A percentile compares a stretch with the other conserved stretches of the same genome.
Conservation (phyloP, 75 land plant genomes). For the Pinus tabuliformis region DNA sequence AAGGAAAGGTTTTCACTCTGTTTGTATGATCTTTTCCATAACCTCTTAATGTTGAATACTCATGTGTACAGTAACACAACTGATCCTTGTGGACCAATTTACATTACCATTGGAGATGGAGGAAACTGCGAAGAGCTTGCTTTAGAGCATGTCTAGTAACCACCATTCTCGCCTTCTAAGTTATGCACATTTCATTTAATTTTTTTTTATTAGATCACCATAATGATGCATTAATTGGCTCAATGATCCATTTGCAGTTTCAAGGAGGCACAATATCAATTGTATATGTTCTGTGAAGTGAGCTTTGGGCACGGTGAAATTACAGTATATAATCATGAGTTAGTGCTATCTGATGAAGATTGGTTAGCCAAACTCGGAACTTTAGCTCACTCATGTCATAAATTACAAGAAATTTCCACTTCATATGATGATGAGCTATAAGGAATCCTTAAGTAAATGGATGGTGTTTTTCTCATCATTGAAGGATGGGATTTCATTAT, state of each 20-base stretch:
- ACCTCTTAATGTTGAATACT: conserved; percentile 13
- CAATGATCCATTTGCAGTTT: conserved; percentile 21
- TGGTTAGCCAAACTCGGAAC: conserved; percentile 58
- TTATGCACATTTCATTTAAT: neutral
- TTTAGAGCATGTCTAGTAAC: conserved; percentile 13
- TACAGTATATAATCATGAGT: conserved; percentile 65
- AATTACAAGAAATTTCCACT: too few relatives aligned
- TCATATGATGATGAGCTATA: too few relatives aligned
- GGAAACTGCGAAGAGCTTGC: conserved; percentile 88
- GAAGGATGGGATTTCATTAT: too few relatives aligned
- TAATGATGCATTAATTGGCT: neutral
- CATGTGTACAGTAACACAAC: conserved; percentile 45
- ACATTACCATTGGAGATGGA: conserved; percentile 83
- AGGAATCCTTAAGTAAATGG: too few relatives aligned
- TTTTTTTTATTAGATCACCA: neutral
- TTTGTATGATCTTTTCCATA: neutral
- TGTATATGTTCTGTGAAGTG: conserved; percentile 91
- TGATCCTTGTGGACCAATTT: conserved; percentile 66
- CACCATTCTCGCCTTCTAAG: neutral
- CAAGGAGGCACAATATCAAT: conserved; percentile 62
- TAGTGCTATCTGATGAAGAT: conserved; percentile 63
- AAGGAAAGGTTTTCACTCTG: neutral
- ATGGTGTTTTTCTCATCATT: too few relatives aligned
- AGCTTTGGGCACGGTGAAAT: conserved; percentile 95
- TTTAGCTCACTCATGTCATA: neutral